These are phyloP conservation scores for Castanea mollissima DNA, from an alignment of 306 rosid genomes.

Conservation along the genomic window DNA sequence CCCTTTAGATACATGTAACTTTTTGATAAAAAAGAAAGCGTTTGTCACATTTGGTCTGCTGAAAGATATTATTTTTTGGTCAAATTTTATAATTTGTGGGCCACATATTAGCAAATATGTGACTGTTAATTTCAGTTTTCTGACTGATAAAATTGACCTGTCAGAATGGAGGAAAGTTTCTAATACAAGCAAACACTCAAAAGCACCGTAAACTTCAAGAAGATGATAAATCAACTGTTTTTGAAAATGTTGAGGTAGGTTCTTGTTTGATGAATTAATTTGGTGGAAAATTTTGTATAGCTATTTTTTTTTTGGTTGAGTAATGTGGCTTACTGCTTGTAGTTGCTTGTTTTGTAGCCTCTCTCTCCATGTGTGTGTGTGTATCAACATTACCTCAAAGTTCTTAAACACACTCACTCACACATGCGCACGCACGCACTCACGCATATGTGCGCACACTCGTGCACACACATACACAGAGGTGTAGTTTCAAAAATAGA, in stretches of 20 bases:
- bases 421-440: background rate
- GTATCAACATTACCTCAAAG: too few relatives aligned
- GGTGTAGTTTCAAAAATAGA: too few relatives aligned
- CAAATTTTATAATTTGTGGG: background rate
- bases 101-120: background rate
- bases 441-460: background rate
- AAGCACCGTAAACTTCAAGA: conserved; percentile 71
- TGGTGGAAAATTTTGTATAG: conserved; percentile 1
- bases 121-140: background rate
- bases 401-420: background rate
- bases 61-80: background rate
- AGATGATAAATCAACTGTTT: conserved; percentile 42
- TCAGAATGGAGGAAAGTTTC: conserved; percentile 63
- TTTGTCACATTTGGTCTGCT: background rate
- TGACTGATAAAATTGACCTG: conserved; percentile 6
- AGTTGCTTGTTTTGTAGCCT: background rate
- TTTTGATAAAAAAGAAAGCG: background rate
- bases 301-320: background rate
- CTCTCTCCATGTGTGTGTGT: too few relatives aligned
- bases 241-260: conserved; percentile 73
- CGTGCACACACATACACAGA: too few relatives aligned
- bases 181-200: conserved; percentile 87
- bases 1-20: background rate
- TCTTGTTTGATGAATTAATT: conserved; percentile 17
- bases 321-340: background rate